Evolutionary conservation across 1,284 basidiomycete species (phyloP), one percentile per base, ranked within the genome.

Genomic region (Phlebopus sp.): DNA sequence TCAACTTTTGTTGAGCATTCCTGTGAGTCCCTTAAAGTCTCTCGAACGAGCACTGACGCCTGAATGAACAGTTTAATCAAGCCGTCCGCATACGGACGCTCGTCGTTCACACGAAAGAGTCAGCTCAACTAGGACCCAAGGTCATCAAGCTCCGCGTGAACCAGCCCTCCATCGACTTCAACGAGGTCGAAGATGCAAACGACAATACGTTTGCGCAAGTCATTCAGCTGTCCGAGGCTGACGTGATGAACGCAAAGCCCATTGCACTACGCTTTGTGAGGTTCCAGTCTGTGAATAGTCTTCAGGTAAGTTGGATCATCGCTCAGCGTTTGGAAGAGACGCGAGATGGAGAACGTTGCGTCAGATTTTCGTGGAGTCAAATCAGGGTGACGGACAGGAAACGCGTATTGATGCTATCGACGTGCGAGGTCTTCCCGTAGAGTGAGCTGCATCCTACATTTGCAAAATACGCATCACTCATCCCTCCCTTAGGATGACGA

Each of bases 351-450:
- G 2, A 35, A 35, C 27, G 27, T 37, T n/a, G 6, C 21, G 44
- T 17, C 60, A 91, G 84, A 82, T 93, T 40, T 86, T 92, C 58
- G 79, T 93, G 19, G 78, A 77, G 49, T 81, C 81, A 19, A 92
- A 93, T 60, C 85, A 90, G 54, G 86, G 80, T 10, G 82, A 68
- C 35, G 81, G 81, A 42, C 86, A 91, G 40, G 79, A 81, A 56
- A 92, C 90, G 14, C 75, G 86, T 36, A 87, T 93, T 54, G 86
- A 92, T 64, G 79, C 73, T 19, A 72, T 93, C 44, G 90, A 93
- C 62, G 62, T 92, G 11, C 77, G 84, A 43, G 90, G 90, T 5
- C 59, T 77, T 15, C 72, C 81, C 6, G 73, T 79, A n/a, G 79
- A 81, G 79, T 84, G 59, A 42, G 83, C 75, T 36, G 0, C 18